These are phyloP conservation scores for Ceratocystis cacaofunesta DNA, from an alignment of 2,329 filamentous ascomycete genomes.

Conservation along the genomic window DNA sequence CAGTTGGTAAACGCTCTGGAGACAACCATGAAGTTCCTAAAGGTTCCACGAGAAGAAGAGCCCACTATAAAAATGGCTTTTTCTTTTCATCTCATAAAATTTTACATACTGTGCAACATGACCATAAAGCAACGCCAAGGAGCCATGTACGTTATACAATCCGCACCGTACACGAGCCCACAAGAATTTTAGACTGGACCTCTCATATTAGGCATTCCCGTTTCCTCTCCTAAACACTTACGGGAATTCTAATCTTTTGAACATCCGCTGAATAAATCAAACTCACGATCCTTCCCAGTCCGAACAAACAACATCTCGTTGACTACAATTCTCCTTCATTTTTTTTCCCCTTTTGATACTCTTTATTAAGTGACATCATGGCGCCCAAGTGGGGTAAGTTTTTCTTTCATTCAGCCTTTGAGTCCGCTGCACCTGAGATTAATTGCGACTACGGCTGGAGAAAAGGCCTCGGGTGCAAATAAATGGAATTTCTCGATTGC, in stretches of 20 bases:
- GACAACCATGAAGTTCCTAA: not conserved
- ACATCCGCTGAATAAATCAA: not conserved
- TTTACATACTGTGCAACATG: not conserved
- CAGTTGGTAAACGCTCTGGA: not conserved
- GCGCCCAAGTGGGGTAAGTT: constrained; percentile 32
- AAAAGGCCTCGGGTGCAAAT: not conserved
- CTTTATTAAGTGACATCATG: constrained; percentile 26
- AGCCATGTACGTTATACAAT: not conserved
- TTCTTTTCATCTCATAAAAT: not conserved
- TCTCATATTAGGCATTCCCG: not conserved
- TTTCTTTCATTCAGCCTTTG: constrained; percentile 2
- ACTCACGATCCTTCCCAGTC: not conserved
- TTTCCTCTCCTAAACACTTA: not conserved
- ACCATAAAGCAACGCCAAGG: not conserved
- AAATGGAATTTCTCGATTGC: not conserved
- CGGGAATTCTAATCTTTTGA: not conserved
- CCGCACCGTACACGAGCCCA: constrained; percentile 1
- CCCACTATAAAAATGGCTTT: not conserved
- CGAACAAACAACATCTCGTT: not conserved
- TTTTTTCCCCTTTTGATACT: not conserved
- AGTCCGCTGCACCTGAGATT: constrained; percentile 6
- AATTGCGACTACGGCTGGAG: constrained; percentile 1
- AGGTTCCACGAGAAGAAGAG: not conserved
- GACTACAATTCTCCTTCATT: not conserved
- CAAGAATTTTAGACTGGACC: constrained; percentile 8